Evolutionary conservation across 306 rosid genomes (phyloP), one percentile per base, ranked within the genome.

Genomic region (Malus fusca): DNA sequence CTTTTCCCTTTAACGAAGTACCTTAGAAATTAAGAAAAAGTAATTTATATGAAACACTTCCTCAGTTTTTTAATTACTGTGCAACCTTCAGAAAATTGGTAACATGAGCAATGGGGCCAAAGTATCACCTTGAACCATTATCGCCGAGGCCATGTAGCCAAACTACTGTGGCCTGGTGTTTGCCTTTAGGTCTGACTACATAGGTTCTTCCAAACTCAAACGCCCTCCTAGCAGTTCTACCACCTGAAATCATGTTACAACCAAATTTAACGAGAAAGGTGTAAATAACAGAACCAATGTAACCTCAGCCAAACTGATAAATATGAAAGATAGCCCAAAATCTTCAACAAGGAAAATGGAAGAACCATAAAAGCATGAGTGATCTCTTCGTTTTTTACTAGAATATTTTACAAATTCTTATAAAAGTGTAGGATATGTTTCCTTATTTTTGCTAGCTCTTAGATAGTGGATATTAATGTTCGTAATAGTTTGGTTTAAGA

Each of bases 121-220:
- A 70, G 60, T 69, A 70, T 69, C 84, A 95, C 99, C 99, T 95
- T 75, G 99, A 84, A 82, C 99, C 99, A 83, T 95, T 92, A 79
- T 95, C 99, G 28, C 99, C 99, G n/a, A 95, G 98, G 73, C 99
- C 99, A 77, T 92, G 99, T 44, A 95, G 88, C 99, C 99, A 95
- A 79, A 95, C 97, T 69, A 95, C 83, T 19, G 99, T 95, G 75
- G 99, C 99, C 87, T 90, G 99, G 85, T 95, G 99, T 90, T 85
- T 95, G 61, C 97, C 99, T 82, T 92, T 95, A 77, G 99, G 99
- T 87, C 87, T 89, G 53, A 95, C 97, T 58, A 92, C 99, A 80
- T 95, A 87, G 35, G 99, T 95, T 84, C 89, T 89, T 73, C 99
- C 99, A 89, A 87, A 95, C 84, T 95, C 97, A 83, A 85, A 77